Evolutionary conservation across 2,329 filamentous ascomycete species (phyloP).

Genomic region (Sphaceloma murrayae): DNA sequence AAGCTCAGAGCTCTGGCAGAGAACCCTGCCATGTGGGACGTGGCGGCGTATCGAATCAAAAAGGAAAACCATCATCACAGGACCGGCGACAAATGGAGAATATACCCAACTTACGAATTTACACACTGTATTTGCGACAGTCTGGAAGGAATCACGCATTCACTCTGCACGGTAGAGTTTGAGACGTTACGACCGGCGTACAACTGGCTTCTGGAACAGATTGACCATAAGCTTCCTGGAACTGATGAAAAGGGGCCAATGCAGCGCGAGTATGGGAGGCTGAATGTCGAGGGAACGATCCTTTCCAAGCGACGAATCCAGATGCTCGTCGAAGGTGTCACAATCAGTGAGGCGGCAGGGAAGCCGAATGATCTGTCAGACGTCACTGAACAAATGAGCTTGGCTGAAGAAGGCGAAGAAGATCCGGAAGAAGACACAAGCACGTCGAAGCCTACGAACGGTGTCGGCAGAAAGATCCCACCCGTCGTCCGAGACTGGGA

Average conservation of each 20-base stretch:
- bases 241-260: slow-evolving; percentile 54
- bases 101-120: slow-evolving; percentile 93
- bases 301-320: slow-evolving; percentile 78
- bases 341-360: slow-evolving; percentile 24
- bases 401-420: slow-evolving; percentile 34
- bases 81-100: slow-evolving; percentile 76
- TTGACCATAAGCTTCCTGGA: slow-evolving; percentile 66
- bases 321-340: slow-evolving; percentile 62
- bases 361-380: slow-evolving; percentile 25
- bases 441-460: slow-evolving; percentile 20
- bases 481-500: slow-evolving; percentile 74
- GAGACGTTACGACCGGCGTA: slow-evolving; percentile 76
- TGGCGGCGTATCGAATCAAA: slow-evolving; percentile 80
- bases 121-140: slow-evolving; percentile 80
- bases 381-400: slow-evolving; percentile 32
- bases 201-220: slow-evolving; percentile 75
- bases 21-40: slow-evolving; percentile 95
- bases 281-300: slow-evolving; percentile 76
- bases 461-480: slow-evolving; percentile 28
- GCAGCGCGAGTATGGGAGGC: slow-evolving; percentile 77
- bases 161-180: slow-evolving; percentile 88
- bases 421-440: slow-evolving; percentile 23
- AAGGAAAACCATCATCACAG: slow-evolving; percentile 64
- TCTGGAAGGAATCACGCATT: slow-evolving; percentile 86
- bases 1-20: slow-evolving; percentile 43